These are phyloP conservation scores for Arachnomyces sp. DNA, from an alignment of 2,329 filamentous ascomycete species.

Conservation along the genomic window DNA sequence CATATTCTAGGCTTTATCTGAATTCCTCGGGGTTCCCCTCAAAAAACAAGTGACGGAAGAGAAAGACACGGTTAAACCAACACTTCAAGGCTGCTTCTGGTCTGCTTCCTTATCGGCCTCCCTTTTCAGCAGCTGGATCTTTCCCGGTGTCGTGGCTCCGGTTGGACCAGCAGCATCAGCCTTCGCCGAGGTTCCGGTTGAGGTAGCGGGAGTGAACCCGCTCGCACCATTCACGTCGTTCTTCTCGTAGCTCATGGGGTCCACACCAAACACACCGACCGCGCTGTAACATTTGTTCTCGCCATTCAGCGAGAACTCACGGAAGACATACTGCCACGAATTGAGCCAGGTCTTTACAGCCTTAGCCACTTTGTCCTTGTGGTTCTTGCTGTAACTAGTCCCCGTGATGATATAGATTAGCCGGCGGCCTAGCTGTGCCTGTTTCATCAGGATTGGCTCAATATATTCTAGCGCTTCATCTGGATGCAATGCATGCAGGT, in stretches of 20 bases:
- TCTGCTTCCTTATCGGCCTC: slow-evolving; percentile 28
- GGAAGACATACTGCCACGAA: slow-evolving; percentile 91
- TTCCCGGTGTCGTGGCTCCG: slow-evolving; percentile 29
- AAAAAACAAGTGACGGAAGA: too few species aligned
- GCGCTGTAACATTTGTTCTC: slow-evolving; percentile 72
- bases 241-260: slow-evolving; percentile 52
- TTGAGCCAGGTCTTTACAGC: slow-evolving; percentile 84
- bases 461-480: slow-evolving; percentile 95
- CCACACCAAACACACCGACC: slow-evolving; percentile 54
- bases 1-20: too few species aligned
- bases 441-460: slow-evolving; percentile 77
- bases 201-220: slow-evolving; percentile 11
- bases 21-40: too few species aligned
- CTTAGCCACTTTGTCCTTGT: slow-evolving; percentile 97
- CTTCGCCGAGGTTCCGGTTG: slow-evolving; percentile 17
- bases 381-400: slow-evolving; percentile 95
- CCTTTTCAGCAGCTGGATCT: slow-evolving; percentile 40
- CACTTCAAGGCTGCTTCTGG: slow-evolving; percentile 8
- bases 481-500: slow-evolving; percentile 95
- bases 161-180: slow-evolving; percentile 18
- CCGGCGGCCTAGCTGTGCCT: slow-evolving; percentile 58
- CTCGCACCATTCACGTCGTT: slow-evolving; percentile 21
- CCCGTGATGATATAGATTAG: slow-evolving; percentile 95
- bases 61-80: slow-evolving; percentile 9
- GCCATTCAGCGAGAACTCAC: slow-evolving; percentile 94